These are phyloP conservation scores for Colletotrichum simmondsii DNA, from an alignment of 2,329 filamentous ascomycete species.

Conservation along the genomic window DNA sequence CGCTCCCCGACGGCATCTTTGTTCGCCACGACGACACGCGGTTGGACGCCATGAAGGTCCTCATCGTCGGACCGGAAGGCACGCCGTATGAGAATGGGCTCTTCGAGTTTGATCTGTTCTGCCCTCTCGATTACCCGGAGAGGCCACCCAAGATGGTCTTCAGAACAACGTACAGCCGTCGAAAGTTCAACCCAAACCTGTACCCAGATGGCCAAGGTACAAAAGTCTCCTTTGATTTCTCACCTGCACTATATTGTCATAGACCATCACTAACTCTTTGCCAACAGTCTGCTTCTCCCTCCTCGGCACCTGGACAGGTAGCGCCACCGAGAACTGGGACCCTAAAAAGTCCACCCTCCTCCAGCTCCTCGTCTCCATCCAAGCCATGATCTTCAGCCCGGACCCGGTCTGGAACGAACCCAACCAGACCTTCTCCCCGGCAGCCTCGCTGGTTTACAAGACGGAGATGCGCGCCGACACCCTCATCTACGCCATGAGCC, in stretches of 20 bases:
- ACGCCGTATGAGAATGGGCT: constrained; percentile 65
- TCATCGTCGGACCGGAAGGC: constrained; percentile 59
- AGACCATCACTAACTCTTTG: constrained; percentile 10
- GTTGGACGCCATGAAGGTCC: constrained; percentile 60
- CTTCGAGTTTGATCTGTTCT: constrained; percentile 66
- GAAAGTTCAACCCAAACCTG: constrained; percentile 59
- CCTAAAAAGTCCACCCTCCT: constrained; percentile 58
- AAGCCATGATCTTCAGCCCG: constrained; percentile 66
- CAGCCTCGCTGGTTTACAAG: constrained; percentile 43
- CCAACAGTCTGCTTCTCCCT: constrained; percentile 59
- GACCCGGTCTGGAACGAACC: constrained; percentile 68
- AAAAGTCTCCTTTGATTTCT: background rate
- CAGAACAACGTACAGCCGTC: constrained; percentile 54
- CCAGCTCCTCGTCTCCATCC: constrained; percentile 65
- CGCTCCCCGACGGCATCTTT: constrained; percentile 62
- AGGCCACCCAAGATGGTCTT: constrained; percentile 50
- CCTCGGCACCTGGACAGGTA: constrained; percentile 59
- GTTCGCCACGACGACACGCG: constrained; percentile 56
- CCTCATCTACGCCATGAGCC: constrained; percentile 42
- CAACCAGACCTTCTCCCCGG: constrained; percentile 40
- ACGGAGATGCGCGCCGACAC: constrained; percentile 40
- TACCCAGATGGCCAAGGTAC: constrained; percentile 58
- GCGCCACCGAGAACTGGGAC: constrained; percentile 50
- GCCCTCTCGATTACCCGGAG: constrained; percentile 52
- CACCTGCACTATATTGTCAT: no score